Base-by-base conservation (phyloP, 1,284 basidiomycete genomes). In the Rhizoctonia solani region DNA sequence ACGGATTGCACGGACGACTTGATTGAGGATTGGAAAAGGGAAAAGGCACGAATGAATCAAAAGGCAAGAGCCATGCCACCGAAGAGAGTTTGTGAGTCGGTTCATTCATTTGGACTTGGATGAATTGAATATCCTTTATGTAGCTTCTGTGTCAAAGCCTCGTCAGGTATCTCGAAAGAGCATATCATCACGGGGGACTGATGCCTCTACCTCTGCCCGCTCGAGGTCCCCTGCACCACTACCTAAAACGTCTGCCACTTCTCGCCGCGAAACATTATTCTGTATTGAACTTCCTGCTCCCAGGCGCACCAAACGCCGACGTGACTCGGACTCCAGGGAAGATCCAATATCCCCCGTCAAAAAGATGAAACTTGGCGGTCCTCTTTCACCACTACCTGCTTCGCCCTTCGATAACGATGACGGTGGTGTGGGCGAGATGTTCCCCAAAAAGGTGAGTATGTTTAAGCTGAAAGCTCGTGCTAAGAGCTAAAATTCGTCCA, bases 1-100 rank as follows among this genome's bases (percentile, higher is more conserved):
- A 63, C 37, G 8, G 67, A 70, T 37, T 63, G 55, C 25, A 67
- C 69, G 37, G 50, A 67, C 25, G 66, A 53, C 50, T 44, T 70
- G 30, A 65, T 68, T 34, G 53, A 42, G 27, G 66, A 68, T 25
- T 70, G 69, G 69, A 70, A 70, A 54, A 37, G 19, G 41, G 59
- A 65, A 52, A 68, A 68, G 56, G 67, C 44, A 42, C 4, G 25
- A 34, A 23, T 37, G 47, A 68, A 56, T 29, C 37, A 32, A 34
- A 19, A 23, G 21, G 6, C 8, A 21, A 52, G 46, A 4, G 30
- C 21, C 42, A 21, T 21, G 21, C 13, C 21, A 8, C 27, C n/a
- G 23, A 63, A 63, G 25, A 49, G 58, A 11, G 13, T 32, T n/a
- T 50, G 58, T 63, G 30, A 23, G 58, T 47, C n/a, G 39, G 30